phyloP scores from a whole-genome alignment of 768 basidiomycete species.

The Holtermanniella nyarrowii region DNA sequence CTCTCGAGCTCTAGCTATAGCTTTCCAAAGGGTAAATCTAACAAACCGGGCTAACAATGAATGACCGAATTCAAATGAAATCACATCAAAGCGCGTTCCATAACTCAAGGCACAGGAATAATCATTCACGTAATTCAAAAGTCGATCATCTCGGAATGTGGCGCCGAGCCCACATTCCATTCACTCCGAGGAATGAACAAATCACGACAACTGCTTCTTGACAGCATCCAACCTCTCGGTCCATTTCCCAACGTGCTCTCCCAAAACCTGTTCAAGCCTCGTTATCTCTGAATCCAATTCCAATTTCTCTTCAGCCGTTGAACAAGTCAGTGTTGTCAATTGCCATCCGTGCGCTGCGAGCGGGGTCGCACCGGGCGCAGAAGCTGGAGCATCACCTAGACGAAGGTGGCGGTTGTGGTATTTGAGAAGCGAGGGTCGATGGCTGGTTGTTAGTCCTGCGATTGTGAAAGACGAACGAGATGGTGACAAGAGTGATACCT shows the following conservation, averaged over 20 bases:
- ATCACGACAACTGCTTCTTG: conserved; percentile 51
- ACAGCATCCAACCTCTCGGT: conserved; percentile 59
- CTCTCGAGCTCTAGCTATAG: too few species aligned
- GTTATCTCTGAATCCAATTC: conserved; percentile 66
- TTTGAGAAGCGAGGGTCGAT: conserved; percentile 67
- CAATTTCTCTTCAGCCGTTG: conserved; percentile 41
- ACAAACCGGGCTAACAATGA: too few species aligned
- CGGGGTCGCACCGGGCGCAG: conserved; percentile 51
- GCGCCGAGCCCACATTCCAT: too few species aligned
- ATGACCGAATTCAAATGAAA: too few species aligned
- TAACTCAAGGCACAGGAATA: too few species aligned
- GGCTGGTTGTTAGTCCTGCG: conserved; percentile 9
- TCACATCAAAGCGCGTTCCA: too few species aligned
- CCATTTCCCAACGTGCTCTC: conserved; percentile 59
- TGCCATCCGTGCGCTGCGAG: conserved; percentile 26
- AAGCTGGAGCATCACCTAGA: conserved; percentile 54
- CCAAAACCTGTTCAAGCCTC: conserved; percentile 54
- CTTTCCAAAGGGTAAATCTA: too few species aligned
- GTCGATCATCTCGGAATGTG: too few species aligned
- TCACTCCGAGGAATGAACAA: too few species aligned
- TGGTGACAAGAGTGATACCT: conserved; percentile 85
- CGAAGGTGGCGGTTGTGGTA: conserved; percentile 83
- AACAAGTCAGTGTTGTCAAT: conserved; percentile 20
- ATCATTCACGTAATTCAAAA: too few species aligned
- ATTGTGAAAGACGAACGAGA: conserved; percentile 49